These are phyloP conservation scores for Cerrena zonata DNA, from an alignment of 1,284 basidiomycete genomes.

Conservation along the genomic window DNA sequence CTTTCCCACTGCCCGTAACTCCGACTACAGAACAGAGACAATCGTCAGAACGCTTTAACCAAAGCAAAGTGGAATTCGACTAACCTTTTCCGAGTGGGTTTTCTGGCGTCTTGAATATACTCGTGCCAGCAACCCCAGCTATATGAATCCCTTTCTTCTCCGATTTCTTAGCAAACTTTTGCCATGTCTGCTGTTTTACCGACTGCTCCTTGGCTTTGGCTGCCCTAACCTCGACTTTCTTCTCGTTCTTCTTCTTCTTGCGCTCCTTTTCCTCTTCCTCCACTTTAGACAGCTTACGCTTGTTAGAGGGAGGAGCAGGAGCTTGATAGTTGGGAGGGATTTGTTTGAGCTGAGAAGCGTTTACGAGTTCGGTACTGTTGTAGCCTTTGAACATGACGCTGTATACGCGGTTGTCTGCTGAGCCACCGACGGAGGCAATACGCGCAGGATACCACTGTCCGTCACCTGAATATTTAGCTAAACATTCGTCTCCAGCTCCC, in stretches of 20 bases:
- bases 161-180: conserved; percentile 95
- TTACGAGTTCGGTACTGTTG: conserved; percentile 88
- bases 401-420: conserved; percentile 80
- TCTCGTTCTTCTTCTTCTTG: conserved; percentile 96
- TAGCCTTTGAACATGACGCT: conserved; percentile 94
- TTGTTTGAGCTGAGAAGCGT: conserved; percentile 66
- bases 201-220: conserved; percentile 87
- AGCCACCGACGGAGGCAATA: conserved; percentile 83
- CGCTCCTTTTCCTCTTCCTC: conserved; percentile 86
- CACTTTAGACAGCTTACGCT: conserved; percentile 73
- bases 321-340: conserved; percentile 53
- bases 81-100: conserved; percentile 83
- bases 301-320: conserved; percentile 40
- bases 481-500: conserved; percentile 86
- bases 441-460: conserved; percentile 88
- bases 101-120: conserved; percentile 94
- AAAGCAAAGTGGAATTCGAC: conserved; percentile 23
- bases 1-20: conserved; percentile 89
- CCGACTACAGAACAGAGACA: conserved; percentile 56
- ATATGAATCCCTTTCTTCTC: conserved; percentile 92
- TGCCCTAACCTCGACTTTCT: conserved; percentile 83
- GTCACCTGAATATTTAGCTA: conserved; percentile 88
- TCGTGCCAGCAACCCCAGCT: conserved; percentile 80
- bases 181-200: conserved; percentile 88
- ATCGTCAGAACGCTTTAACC: conserved; percentile 14